These are phyloP conservation scores for Remersonia thermophila DNA, from an alignment of 2,329 filamentous ascomycete species.

Conservation along the genomic window DNA sequence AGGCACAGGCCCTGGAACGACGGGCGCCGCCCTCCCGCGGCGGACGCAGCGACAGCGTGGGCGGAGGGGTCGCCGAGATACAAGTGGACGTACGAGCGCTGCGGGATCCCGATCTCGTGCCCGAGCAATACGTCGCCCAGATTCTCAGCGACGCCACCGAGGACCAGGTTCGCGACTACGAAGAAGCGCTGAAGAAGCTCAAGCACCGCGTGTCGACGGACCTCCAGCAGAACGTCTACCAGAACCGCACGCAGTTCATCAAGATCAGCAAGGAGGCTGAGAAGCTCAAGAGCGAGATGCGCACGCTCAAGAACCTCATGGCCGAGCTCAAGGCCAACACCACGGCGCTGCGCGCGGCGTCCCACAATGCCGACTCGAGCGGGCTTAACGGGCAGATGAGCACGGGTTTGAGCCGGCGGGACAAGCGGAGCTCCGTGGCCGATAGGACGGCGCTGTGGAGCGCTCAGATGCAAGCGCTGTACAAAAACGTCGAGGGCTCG, in stretches of 20 bases:
- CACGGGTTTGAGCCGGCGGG: slow-evolving; percentile 49
- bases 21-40: slow-evolving; percentile 41
- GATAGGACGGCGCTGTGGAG: slow-evolving; percentile 57
- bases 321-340: slow-evolving; percentile 77
- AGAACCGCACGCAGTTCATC: slow-evolving; percentile 96
- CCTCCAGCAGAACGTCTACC: slow-evolving; percentile 88
- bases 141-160: slow-evolving; percentile 77
- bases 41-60: slow-evolving; percentile 28
- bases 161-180: slow-evolving; percentile 73
- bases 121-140: slow-evolving; percentile 66
- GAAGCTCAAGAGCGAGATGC: slow-evolving; percentile 94
- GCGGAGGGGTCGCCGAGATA: slow-evolving; percentile 25
- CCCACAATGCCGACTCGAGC: slow-evolving; percentile 36
- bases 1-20: slow-evolving; percentile 28
- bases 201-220: slow-evolving; percentile 70
- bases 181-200: slow-evolving; percentile 60
- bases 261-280: slow-evolving; percentile 99
- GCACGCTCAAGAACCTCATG: slow-evolving; percentile 79
- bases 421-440: slow-evolving; percentile 81
- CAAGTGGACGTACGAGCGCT: slow-evolving; percentile 66
- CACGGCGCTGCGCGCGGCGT: slow-evolving; percentile 49
- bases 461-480: slow-evolving; percentile 66
- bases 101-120: slow-evolving; percentile 63
- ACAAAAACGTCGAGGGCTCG: slow-evolving; percentile 94
- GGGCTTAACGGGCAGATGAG: slow-evolving; percentile 40